Evolutionary conservation across 1,284 basidiomycete species (phyloP).

Genomic region (Xerocomus nothofagi): DNA sequence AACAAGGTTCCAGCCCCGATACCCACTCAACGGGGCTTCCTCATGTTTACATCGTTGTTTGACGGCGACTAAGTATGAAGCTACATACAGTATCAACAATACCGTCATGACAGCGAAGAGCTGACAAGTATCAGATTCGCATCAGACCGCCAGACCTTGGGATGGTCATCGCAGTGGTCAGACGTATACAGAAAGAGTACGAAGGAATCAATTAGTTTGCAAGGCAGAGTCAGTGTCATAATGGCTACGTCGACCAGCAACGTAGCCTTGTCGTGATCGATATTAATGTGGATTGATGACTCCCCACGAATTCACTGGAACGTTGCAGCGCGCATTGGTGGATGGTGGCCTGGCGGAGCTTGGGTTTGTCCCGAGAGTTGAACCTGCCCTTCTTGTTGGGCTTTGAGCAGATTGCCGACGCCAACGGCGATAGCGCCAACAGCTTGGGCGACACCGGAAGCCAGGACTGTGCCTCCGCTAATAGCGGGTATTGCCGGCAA

Average conservation of each 20-base stretch:
- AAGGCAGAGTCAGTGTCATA: conserved; percentile 22
- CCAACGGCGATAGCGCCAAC: conserved; percentile 74
- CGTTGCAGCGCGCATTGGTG: conserved; percentile 33
- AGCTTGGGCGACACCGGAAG: conserved; percentile 69
- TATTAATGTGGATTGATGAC: neutral
- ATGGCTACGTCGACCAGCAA: conserved; percentile 28
- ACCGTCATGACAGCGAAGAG: conserved; percentile 10
- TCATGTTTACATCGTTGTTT: conserved; percentile 32
- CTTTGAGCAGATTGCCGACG: conserved; percentile 54
- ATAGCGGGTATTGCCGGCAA: conserved; percentile 69
- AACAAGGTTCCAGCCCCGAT: conserved; percentile 28
- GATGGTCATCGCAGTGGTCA: conserved; percentile 10
- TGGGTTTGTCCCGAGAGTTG: conserved; percentile 28
- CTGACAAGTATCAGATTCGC: conserved; percentile 16
- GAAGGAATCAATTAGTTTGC: conserved; percentile 25
- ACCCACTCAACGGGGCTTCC: conserved; percentile 19
- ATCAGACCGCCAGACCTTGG: conserved; percentile 4
- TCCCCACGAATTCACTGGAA: conserved; percentile 24
- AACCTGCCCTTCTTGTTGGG: conserved; percentile 40
- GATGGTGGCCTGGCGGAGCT: conserved; percentile 24
- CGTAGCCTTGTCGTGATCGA: conserved; percentile 7
- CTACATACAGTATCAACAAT: conserved; percentile 20
- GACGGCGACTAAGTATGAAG: conserved; percentile 26
- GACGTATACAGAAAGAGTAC: conserved; percentile 11
- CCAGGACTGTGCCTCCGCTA: conserved; percentile 65